Evolutionary conservation across 1,139 yeast genomes (phyloP).

Genomic region (Yamadazyma buinensis): DNA sequence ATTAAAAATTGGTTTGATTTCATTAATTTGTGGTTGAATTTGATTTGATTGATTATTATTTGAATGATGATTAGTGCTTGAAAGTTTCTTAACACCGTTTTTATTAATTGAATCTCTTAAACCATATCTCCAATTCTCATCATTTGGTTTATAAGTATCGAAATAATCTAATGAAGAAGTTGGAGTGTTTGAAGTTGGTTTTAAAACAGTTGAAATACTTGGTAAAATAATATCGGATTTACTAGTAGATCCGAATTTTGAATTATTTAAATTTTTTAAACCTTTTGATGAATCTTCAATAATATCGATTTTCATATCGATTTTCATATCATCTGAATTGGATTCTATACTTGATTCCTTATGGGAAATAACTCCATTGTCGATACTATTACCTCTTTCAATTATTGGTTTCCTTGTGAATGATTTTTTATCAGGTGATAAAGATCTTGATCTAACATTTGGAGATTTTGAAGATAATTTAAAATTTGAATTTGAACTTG

Average conservation of each 20-base stretch:
- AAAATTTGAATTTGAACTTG: constrained; percentile 1
- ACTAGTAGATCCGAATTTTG: constrained; percentile 1
- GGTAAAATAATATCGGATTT: constrained; percentile 27
- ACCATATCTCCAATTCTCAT: constrained; percentile 46
- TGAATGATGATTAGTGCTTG: background rate
- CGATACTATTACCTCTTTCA: background rate
- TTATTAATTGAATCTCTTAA: constrained; percentile 36
- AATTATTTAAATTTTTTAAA: constrained; percentile 1
- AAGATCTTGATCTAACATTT: constrained; percentile 27
- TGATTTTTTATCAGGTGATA: constrained; percentile 24
- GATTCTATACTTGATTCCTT: background rate
- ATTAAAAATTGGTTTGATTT: constrained; percentile 36
- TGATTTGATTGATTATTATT: too few species aligned
- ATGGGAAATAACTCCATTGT: constrained; percentile 1
- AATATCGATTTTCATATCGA: too few species aligned
- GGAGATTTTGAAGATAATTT: constrained; percentile 6
- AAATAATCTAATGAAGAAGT: constrained; percentile 46
- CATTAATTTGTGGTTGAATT: background rate
- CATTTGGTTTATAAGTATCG: constrained; percentile 47
- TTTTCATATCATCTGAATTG: too few species aligned
- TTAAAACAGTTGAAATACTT: constrained; percentile 38
- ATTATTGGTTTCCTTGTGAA: constrained; percentile 20
- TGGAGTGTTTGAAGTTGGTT: constrained; percentile 30
- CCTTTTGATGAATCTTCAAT: constrained; percentile 3
- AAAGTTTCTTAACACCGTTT: constrained; percentile 9